phyloP scores from a whole-genome alignment of 495 filamentous ascomycete species.

The Aspergillus indologenus region DNA sequence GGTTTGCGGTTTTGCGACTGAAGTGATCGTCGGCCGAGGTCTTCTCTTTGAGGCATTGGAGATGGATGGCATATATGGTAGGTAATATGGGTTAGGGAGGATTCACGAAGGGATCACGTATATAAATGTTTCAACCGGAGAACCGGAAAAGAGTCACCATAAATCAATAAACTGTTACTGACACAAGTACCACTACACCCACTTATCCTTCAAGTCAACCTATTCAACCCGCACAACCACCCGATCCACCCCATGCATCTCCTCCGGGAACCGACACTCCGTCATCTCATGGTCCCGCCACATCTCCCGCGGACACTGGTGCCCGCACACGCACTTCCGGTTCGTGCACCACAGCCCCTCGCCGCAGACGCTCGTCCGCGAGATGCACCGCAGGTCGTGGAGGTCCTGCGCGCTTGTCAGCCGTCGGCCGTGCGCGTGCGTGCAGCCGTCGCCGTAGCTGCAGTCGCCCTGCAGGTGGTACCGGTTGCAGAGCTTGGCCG shows the following conservation, averaged over 20 bases:
- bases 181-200: too few relatives aligned
- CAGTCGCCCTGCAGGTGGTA: conserved; percentile 26
- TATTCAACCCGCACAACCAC: conserved; percentile 1
- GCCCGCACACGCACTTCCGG: conserved; percentile 25
- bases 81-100: too few relatives aligned
- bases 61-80: too few relatives aligned
- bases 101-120: too few relatives aligned
- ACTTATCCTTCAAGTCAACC: too few relatives aligned
- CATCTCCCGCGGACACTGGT: conserved; percentile 22
- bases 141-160: too few relatives aligned
- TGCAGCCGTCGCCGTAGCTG: conserved; percentile 17
- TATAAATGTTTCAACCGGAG: too few relatives aligned
- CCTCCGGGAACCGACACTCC: conserved; percentile 18
- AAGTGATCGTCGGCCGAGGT: background rate
- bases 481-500: conserved; percentile 25
- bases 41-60: background rate
- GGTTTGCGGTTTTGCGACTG: background rate
- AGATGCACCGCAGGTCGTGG: conserved; percentile 24
- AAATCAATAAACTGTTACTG: too few relatives aligned
- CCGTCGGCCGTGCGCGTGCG: conserved; percentile 19
- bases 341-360: conserved; percentile 24
- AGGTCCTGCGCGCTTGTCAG: conserved; percentile 19
- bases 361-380: conserved; percentile 21
- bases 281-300: background rate
- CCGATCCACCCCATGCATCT: conserved; percentile 23